Conservation (phyloP, 169 alveolate species). For the Cryptosporidium parvum region DNA sequence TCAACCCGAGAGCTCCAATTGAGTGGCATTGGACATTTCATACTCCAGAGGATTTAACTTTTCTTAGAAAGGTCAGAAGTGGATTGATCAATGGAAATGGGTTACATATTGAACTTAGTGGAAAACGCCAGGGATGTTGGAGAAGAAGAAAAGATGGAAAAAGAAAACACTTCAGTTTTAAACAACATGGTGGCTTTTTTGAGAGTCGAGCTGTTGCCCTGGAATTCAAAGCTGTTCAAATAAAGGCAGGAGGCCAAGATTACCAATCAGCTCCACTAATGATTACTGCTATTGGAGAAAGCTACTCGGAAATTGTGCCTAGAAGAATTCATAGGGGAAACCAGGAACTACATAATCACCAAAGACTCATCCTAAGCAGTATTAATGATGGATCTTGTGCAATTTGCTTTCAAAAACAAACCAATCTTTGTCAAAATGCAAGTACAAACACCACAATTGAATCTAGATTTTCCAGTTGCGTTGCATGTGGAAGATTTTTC, state of each 20-base stretch:
- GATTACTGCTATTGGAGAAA: constrained; percentile 35
- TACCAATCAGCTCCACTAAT: constrained; percentile 23
- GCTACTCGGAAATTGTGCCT: constrained; percentile 39
- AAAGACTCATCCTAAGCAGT: constrained; percentile 18
- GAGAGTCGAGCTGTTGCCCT: constrained; percentile 69
- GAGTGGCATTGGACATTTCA: constrained; percentile 75
- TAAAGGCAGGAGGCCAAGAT: constrained; percentile 10
- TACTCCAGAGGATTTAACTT: constrained; percentile 53
- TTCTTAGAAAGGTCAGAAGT: constrained; percentile 43
- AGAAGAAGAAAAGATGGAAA: constrained; percentile 75
- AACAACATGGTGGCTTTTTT: constrained; percentile 72
- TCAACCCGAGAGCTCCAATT: constrained; percentile 29
- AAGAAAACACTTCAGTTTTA: constrained; percentile 69
- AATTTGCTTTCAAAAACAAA: constrained; percentile 52
- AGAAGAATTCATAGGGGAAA: constrained; percentile 39
- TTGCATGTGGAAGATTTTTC: constrained; percentile 40
- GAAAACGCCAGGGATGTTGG: constrained; percentile 74
- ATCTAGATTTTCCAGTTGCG: constrained; percentile 6
- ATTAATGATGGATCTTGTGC: constrained; percentile 35
- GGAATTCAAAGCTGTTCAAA: constrained; percentile 28
- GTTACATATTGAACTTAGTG: constrained; percentile 67
- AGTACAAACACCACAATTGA: background rate
- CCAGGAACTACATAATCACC: constrained; percentile 7
- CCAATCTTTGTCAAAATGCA: background rate
- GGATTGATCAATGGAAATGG: constrained; percentile 71